These are phyloP conservation scores for Ceratocystis papillata DNA, from an alignment of 2,329 filamentous ascomycete genomes.

Conservation along the genomic window DNA sequence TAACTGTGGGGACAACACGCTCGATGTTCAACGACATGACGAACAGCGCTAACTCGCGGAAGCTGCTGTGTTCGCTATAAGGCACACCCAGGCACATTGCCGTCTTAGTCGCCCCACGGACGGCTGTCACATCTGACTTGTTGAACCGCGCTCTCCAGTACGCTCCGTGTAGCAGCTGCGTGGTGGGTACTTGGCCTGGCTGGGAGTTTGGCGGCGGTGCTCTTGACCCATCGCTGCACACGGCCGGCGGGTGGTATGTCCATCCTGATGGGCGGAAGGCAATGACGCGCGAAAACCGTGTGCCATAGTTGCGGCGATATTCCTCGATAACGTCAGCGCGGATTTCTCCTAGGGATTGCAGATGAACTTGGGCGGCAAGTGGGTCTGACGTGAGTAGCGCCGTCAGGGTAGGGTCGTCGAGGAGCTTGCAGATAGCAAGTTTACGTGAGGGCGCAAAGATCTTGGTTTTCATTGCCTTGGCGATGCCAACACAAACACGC, in stretches of 20 bases:
- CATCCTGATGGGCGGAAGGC: conserved; percentile 90
- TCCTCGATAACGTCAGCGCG: conserved; percentile 82
- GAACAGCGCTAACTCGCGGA: conserved; percentile 89
- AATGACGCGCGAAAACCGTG: conserved; percentile 74
- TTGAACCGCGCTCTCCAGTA: conserved; percentile 68
- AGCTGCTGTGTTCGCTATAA: conserved; percentile 92
- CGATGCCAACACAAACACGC: conserved; percentile 85
- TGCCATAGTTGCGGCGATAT: conserved; percentile 69
- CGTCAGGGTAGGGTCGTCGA: conserved; percentile 75
- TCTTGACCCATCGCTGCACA: conserved; percentile 12
- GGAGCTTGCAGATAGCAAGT: conserved; percentile 68
- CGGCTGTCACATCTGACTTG: conserved; percentile 61
- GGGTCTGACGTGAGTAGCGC: conserved; percentile 70
- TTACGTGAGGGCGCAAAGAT: conserved; percentile 81
- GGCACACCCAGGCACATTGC: conserved; percentile 87
- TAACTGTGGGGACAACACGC: conserved; percentile 86
- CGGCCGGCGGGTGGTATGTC: conserved; percentile 68
- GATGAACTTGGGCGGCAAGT: conserved; percentile 82
- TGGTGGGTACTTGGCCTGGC: conserved; percentile 41
- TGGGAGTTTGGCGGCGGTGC: conserved; percentile 31
- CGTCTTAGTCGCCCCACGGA: conserved; percentile 71
- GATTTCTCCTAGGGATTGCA: conserved; percentile 94
- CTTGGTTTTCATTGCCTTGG: conserved; percentile 70
- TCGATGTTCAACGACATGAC: conserved; percentile 78
- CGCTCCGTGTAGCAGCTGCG: conserved; percentile 44